Conservation (phyloP, 1,139 yeast genomes). For the Scheffersomyces titani region DNA sequence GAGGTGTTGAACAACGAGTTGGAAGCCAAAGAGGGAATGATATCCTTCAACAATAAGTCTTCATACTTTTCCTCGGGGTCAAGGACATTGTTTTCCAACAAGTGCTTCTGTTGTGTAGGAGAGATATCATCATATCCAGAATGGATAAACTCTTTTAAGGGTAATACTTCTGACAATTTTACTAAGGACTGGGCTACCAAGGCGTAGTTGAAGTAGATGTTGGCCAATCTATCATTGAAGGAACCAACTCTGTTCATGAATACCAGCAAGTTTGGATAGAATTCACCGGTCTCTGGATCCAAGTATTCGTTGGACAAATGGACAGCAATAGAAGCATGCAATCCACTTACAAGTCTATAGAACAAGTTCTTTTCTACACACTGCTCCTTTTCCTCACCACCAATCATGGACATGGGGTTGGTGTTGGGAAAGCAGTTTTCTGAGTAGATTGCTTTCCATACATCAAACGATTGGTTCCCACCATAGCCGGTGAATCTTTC, state of each 20-base stretch:
- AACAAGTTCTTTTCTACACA: conserved; percentile 87
- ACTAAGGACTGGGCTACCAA: conserved; percentile 79
- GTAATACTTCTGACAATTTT: conserved; percentile 46
- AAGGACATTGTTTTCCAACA: conserved; percentile 47
- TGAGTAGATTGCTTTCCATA: conserved; percentile 90
- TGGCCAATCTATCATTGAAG: conserved; percentile 84
- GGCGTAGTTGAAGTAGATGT: conserved; percentile 91
- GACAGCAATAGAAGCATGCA: conserved; percentile 95
- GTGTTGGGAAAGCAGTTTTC: conserved; percentile 83
- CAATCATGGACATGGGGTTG: conserved; percentile 37
- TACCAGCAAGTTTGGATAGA: conserved; percentile 79
- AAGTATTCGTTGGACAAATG: conserved; percentile 88
- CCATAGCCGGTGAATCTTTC: conserved; percentile 97
- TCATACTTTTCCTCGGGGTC: conserved; percentile 37
- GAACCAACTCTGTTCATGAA: conserved; percentile 91
- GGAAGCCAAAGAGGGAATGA: conserved; percentile 27
- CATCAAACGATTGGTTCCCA: conserved; percentile 87
- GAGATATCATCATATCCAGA: conserved; percentile 23
- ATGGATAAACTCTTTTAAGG: conserved; percentile 26
- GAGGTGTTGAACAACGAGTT: conserved; percentile 47
- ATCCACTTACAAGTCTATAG: conserved; percentile 83
- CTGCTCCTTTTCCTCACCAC: conserved; percentile 44
- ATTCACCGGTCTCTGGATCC: conserved; percentile 69
- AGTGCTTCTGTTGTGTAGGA: conserved; percentile 13
- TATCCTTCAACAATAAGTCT: conserved; percentile 23